These are phyloP conservation scores for Boletellus ananas DNA, from an alignment of 768 basidiomycete species.

Conservation along the genomic window DNA sequence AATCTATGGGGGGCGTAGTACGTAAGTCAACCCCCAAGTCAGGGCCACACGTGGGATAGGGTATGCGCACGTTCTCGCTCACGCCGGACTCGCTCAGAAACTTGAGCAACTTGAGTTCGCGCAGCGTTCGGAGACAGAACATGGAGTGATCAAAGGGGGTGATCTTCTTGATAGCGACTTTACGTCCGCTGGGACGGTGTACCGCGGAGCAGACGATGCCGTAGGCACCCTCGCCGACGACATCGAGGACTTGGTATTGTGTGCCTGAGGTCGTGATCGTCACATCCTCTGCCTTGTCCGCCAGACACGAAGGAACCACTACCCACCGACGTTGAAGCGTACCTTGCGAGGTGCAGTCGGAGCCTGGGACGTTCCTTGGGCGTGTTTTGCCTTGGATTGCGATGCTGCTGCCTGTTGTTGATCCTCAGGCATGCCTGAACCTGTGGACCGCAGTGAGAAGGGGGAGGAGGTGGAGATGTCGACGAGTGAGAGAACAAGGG, in stretches of 20 bases:
- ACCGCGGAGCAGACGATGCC: constrained; percentile 94
- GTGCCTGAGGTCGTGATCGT: constrained; percentile 42
- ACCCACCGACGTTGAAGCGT: constrained; percentile 79
- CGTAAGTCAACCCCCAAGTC: neutral
- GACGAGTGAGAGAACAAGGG: constrained; percentile 10
- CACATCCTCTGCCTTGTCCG: neutral
- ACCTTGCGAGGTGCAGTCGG: constrained; percentile 72
- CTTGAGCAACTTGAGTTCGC: constrained; percentile 80
- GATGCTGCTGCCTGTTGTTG: constrained; percentile 17
- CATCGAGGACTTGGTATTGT: constrained; percentile 81
- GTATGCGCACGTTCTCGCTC: constrained; percentile 68
- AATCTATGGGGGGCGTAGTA: constrained; percentile 45
- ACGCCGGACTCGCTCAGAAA: constrained; percentile 85
- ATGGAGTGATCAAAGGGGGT: constrained; percentile 94
- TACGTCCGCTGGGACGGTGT: constrained; percentile 80
- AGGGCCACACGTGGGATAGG: neutral
- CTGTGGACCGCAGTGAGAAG: neutral
- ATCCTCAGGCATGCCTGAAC: constrained; percentile 28
- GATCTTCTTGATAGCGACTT: constrained; percentile 97
- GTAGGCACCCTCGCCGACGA: constrained; percentile 89
- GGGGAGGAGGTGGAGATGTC: constrained; percentile 3
- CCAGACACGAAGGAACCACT: neutral
- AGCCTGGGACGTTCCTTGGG: constrained; percentile 43
- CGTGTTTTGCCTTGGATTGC: constrained; percentile 41
- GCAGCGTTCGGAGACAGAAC: constrained; percentile 88